Evolutionary conservation across 2,329 filamentous ascomycete species (phyloP), one percentile per base, ranked within the genome.

Genomic region (Diaporthe eres): DNA sequence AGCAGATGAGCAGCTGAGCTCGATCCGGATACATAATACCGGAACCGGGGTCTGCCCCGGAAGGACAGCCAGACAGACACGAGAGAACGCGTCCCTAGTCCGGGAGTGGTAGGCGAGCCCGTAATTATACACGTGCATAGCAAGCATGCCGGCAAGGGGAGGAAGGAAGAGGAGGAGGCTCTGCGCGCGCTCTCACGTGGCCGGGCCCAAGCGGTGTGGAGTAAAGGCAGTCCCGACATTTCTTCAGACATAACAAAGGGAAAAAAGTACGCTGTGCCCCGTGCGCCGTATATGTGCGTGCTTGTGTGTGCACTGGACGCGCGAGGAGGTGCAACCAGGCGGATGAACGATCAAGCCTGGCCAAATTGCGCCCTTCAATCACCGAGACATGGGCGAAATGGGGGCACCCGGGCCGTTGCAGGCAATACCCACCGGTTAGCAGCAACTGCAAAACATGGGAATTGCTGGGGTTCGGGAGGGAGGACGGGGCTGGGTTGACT

Each of bases 361-460:
- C 65, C 65, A 70, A 70, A 70, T 70, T 70, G 65, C 49, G 49
- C 34, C 65, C 65, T 55, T 55, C 49, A 70, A 70, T 70, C 65
- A 70, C 65, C 65, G 65, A 70, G 65, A 70, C 65, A 70, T 70
- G 47, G 63, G 65, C 65, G 65, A 70, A 13, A 70, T 70, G 65
- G 65, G 49, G 22, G 28, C 42, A 37, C 49, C 65, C 65, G 49
- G 49, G 49, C 65, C 65, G 65, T 51, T 42, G 49, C 49, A 70
- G 49, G 53, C 34, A 17, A 34, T 55, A 42, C 47, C 65, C 47
- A 55, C 65, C 65, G 65, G 31, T 68, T 25, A 53, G 22, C 19
- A 53, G 47, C 63, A 53, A 31, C 57, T 25, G 31, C 55, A 17
- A 25, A 31, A 68, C 65, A 67, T 67, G 47, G 47, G 13, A 17